phyloP scores from a whole-genome alignment of 768 basidiomycete genomes.

The Lyophyllum shimeji region DNA sequence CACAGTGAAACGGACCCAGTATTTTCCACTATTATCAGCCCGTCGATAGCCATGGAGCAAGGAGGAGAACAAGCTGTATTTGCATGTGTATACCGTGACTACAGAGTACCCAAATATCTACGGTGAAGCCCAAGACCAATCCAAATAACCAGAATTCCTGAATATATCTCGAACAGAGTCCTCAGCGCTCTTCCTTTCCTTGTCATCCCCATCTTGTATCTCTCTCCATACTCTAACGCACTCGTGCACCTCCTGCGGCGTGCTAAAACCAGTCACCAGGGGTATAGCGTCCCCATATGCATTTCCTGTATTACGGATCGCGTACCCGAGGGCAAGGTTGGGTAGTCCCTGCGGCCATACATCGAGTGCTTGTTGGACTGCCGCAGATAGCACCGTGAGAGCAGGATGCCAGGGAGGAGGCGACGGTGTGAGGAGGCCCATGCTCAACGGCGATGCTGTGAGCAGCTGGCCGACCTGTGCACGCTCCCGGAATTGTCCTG shows the following conservation, averaged over 20 bases:
- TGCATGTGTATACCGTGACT: slow-evolving; percentile 11
- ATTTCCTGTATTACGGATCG: slow-evolving; percentile 48
- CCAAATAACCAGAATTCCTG: slow-evolving; percentile 47
- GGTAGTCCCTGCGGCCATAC: slow-evolving; percentile 51
- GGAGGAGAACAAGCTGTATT: slow-evolving; percentile 5
- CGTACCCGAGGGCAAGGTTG: slow-evolving; percentile 72
- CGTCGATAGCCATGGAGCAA: slow-evolving; percentile 69
- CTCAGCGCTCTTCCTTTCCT: slow-evolving; percentile 44
- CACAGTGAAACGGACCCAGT: slow-evolving; percentile 52
- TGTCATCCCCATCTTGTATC: slow-evolving; percentile 39
- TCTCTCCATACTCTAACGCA: slow-evolving; percentile 68
- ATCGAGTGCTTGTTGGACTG: slow-evolving; percentile 37
- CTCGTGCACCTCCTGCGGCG: slow-evolving; percentile 72
- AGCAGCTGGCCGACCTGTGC: slow-evolving; percentile 70
- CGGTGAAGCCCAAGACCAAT: slow-evolving; percentile 77
- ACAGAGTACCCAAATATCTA: slow-evolving; percentile 2
- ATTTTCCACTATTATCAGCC: slow-evolving; percentile 76
- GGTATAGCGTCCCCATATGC: slow-evolving; percentile 43
- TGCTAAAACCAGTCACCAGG: slow-evolving; percentile 72
- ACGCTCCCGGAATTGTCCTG: slow-evolving; percentile 53
- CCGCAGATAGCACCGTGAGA: slow-evolving; percentile 45
- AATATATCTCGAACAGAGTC: slow-evolving; percentile 44
- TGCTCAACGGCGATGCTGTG: slow-evolving; percentile 80
- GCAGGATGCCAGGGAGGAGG: slow-evolving; percentile 81
- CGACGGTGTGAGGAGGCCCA: slow-evolving; percentile 67